phyloP scores from a whole-genome alignment of 2,329 filamentous ascomycete species.

The Graphiopsis chlorocephala region DNA sequence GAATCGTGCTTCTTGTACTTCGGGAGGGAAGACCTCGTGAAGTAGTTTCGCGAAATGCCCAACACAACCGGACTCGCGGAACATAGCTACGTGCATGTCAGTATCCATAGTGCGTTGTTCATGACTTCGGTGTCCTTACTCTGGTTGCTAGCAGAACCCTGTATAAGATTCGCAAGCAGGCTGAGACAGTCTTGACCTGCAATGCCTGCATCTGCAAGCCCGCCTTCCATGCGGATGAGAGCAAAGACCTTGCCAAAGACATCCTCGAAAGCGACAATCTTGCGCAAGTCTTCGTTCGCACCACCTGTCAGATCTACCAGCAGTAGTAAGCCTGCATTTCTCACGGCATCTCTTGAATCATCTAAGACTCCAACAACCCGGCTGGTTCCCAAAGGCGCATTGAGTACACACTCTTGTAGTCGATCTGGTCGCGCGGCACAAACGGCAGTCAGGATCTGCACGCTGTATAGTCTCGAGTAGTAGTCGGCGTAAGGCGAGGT shows the following conservation, averaged over 20 bases:
- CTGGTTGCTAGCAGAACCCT: conserved; percentile 87
- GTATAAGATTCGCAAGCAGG: conserved; percentile 81
- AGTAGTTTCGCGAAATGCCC: conserved; percentile 65
- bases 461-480: conserved; percentile 75
- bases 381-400: conserved; percentile 82
- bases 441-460: conserved; percentile 86
- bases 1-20: conserved; percentile 24
- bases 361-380: conserved; percentile 80
- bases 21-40: conserved; percentile 53
- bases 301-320: conserved; percentile 80
- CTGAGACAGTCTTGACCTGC: conserved; percentile 91
- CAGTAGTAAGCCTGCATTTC: conserved; percentile 81
- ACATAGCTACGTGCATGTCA: conserved; percentile 53
- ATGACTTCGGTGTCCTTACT: conserved; percentile 33
- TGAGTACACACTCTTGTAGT: conserved; percentile 91
- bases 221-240: conserved; percentile 79
- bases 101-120: background rate
- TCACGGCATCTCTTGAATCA: conserved; percentile 79
- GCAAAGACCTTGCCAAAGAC: conserved; percentile 84
- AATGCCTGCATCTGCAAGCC: conserved; percentile 76
- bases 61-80: conserved; percentile 85
- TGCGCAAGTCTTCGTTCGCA: conserved; percentile 83
- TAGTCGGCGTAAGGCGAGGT: conserved; percentile 70
- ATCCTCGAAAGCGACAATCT: conserved; percentile 92
- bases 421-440: conserved; percentile 81